These are phyloP conservation scores for Rhododendron williamsianum DNA, from an alignment of 148 eudicot species.

Conservation along the genomic window DNA sequence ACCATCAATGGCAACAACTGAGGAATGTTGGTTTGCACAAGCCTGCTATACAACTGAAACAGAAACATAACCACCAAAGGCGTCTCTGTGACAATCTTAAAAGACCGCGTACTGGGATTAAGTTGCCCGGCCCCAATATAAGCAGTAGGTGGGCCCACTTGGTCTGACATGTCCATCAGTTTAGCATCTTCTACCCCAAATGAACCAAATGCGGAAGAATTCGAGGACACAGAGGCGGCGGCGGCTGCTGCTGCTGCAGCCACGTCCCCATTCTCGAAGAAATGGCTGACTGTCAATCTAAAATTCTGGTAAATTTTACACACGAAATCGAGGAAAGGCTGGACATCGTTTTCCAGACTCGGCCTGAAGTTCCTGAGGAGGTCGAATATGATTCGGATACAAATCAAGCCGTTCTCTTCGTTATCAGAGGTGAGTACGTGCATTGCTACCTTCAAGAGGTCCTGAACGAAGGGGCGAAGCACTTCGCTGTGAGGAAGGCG, in stretches of 20 bases:
- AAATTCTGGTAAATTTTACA: conserved; percentile 93
- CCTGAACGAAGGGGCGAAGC: conserved; percentile 85
- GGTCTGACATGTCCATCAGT: conserved; percentile 77
- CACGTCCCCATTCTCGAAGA: conserved; percentile 70
- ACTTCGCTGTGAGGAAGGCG: conserved; percentile 98
- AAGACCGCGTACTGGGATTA: conserved; percentile 88
- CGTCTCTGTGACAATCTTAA: conserved; percentile 92
- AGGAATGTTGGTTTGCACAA: conserved; percentile 94
- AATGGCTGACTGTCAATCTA: conserved; percentile 73
- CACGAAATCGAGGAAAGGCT: conserved; percentile 91
- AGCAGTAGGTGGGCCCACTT: conserved; percentile 52
- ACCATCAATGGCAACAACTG: conserved; percentile 93
- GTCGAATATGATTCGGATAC: conserved; percentile 90
- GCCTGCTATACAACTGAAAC: conserved; percentile 88
- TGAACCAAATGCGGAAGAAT: conserved; percentile 20
- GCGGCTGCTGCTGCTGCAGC: conserved; percentile 38
- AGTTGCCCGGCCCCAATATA: conserved; percentile 71
- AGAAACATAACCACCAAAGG: conserved; percentile 98
- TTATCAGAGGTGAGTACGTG: conserved; percentile 87
- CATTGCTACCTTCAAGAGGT: conserved; percentile 87
- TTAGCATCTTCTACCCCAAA: conserved; percentile 74
- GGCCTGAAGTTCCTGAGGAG: conserved; percentile 88
- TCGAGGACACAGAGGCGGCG: conserved; percentile 26
- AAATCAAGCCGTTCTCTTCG: conserved; percentile 88
- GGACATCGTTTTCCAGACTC: conserved; percentile 79